These are phyloP conservation scores for Melanogaster broomeanus DNA, from an alignment of 768 basidiomycete genomes.

Conservation along the genomic window DNA sequence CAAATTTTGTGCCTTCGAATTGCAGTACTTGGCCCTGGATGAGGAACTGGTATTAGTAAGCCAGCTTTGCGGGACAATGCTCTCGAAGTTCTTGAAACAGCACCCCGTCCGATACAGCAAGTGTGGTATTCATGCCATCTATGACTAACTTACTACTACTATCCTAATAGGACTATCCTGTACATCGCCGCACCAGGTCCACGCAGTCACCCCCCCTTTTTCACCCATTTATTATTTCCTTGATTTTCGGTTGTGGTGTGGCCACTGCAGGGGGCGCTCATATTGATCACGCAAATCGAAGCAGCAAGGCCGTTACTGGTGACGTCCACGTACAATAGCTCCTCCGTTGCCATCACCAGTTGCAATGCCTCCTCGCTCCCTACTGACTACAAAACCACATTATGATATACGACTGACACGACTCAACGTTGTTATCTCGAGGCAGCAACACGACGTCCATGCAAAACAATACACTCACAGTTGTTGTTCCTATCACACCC, in stretches of 20 bases:
- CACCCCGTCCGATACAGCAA: background rate
- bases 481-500: conserved; percentile 1
- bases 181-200: no score
- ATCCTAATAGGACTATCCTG: no score
- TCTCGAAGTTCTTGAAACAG: no score
- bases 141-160: no score
- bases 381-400: no score
- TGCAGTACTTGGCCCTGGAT: conserved; percentile 6
- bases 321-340: background rate
- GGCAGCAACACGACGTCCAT: conserved; percentile 3
- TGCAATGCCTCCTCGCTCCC: background rate
- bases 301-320: no score
- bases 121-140: no score
- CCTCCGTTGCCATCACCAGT: conserved; percentile 12
- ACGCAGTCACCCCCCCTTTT: no score
- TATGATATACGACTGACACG: background rate
- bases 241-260: no score
- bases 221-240: no score
- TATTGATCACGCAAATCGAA: no score
- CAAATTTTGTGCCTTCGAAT: conserved; percentile 4
- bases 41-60: background rate
- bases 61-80: background rate
- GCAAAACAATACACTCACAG: background rate
- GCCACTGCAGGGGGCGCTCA: no score
- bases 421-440: conserved; percentile 26